Evolutionary conservation across 2,329 filamentous ascomycete species (phyloP).

Genomic region (Clarireedia homoeocarpa): DNA sequence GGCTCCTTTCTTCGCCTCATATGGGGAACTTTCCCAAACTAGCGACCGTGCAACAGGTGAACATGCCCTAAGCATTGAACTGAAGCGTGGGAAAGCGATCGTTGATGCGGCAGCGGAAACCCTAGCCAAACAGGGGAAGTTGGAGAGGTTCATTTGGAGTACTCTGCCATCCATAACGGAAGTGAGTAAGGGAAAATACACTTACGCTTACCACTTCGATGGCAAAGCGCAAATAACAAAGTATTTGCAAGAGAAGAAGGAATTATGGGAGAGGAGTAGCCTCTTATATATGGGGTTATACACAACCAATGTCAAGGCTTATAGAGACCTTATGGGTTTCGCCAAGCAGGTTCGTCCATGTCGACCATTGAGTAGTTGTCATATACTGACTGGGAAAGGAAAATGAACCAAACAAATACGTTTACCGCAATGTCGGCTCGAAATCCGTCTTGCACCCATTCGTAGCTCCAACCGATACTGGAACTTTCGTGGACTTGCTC

Average conservation of each 20-base stretch:
- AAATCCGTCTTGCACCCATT: constrained; percentile 19
- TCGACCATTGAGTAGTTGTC: constrained; percentile 1
- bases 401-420: constrained; percentile 10
- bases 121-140: constrained; percentile 19
- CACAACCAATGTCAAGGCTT: constrained; percentile 25
- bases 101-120: constrained; percentile 27
- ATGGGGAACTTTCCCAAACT: constrained; percentile 10
- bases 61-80: constrained; percentile 21
- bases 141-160: constrained; percentile 20
- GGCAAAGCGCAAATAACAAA: constrained; percentile 28
- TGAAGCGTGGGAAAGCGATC: constrained; percentile 29
- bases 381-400: neutral
- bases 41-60: constrained; percentile 18
- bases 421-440: constrained; percentile 10
- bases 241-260: constrained; percentile 22
- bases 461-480: constrained; percentile 27
- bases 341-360: constrained; percentile 5
- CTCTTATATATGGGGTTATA: constrained; percentile 32
- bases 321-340: neutral
- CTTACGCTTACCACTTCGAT: constrained; percentile 33
- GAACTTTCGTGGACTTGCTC: constrained; percentile 26
- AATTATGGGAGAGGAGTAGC: constrained; percentile 28
- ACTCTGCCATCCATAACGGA: constrained; percentile 26
- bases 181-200: constrained; percentile 32
- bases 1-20: constrained; percentile 15